phyloP scores from a whole-genome alignment of 2,329 filamentous ascomycete genomes.

The Colletotrichum sp. region DNA sequence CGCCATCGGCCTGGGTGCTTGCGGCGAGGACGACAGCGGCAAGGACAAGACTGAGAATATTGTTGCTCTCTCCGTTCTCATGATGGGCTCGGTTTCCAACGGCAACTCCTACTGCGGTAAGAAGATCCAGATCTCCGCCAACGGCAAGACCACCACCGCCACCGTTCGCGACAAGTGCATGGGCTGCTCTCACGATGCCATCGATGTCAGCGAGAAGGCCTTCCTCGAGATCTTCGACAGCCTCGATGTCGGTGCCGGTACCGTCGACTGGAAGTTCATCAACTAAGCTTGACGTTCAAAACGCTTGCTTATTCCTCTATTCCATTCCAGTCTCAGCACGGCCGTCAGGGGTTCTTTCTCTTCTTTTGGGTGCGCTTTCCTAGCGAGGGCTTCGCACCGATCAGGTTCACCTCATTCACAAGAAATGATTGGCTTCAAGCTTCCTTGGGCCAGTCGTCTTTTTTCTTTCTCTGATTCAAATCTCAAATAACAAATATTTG shows the following conservation, averaged over 20 bases:
- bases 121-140: slow-evolving; percentile 65
- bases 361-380: not conserved
- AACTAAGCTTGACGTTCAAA: slow-evolving; percentile 27
- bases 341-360: not conserved
- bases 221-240: slow-evolving; percentile 58
- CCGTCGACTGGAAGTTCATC: slow-evolving; percentile 53
- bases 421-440: not conserved
- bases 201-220: slow-evolving; percentile 65
- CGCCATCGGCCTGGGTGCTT: slow-evolving; percentile 69
- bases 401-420: not conserved
- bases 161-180: slow-evolving; percentile 77
- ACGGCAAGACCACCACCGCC: slow-evolving; percentile 63
- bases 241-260: slow-evolving; percentile 46
- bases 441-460: not conserved
- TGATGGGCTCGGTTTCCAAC: slow-evolving; percentile 71
- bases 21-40: slow-evolving; percentile 67
- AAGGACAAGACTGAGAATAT: slow-evolving; percentile 60
- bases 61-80: slow-evolving; percentile 68
- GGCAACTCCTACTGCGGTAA: slow-evolving; percentile 74
- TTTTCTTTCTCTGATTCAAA: not conserved
- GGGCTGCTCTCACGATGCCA: slow-evolving; percentile 60
- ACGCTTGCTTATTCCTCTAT: not conserved
- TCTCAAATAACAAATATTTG: not conserved
- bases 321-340: not conserved
- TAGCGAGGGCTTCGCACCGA: not conserved